These are phyloP conservation scores for Claviceps quebecensis DNA, from an alignment of 2,329 filamentous ascomycete species.

Conservation along the genomic window DNA sequence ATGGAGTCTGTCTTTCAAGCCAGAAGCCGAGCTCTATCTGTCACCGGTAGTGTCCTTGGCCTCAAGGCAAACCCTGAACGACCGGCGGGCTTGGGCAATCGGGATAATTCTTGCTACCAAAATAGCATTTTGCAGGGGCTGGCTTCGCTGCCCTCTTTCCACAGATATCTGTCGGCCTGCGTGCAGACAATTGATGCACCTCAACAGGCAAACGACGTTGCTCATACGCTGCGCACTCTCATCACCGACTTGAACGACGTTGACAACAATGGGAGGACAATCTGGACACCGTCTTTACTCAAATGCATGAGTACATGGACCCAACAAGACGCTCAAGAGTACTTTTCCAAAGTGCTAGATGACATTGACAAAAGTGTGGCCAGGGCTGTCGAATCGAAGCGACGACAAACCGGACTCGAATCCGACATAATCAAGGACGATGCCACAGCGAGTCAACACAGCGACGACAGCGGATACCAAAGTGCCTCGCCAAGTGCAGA, in stretches of 20 bases:
- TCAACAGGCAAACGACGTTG: constrained; percentile 21
- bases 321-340: constrained; percentile 96
- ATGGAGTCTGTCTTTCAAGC: constrained; percentile 44
- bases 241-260: constrained; percentile 57
- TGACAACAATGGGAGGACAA: constrained; percentile 55
- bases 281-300: constrained; percentile 70
- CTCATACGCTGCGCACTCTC: constrained; percentile 45
- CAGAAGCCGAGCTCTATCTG: constrained; percentile 39
- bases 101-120: constrained; percentile 94
- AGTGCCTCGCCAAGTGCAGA: constrained; percentile 28
- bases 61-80: constrained; percentile 26
- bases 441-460: constrained; percentile 31
- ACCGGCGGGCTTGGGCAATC: constrained; percentile 68
- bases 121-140: constrained; percentile 87
- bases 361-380: constrained; percentile 67
- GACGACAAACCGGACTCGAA: constrained; percentile 25
- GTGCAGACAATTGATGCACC: constrained; percentile 17
- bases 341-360: constrained; percentile 80
- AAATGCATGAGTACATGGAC: constrained; percentile 93
- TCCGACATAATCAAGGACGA: constrained; percentile 26
- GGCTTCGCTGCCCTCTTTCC: constrained; percentile 58
- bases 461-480: constrained; percentile 44
- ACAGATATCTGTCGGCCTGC: constrained; percentile 45
- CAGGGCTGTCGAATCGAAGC: constrained; percentile 25
- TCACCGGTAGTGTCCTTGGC: constrained; percentile 31